These are phyloP conservation scores for Diplodia seriata DNA, from an alignment of 2,329 filamentous ascomycete species.

Conservation along the genomic window DNA sequence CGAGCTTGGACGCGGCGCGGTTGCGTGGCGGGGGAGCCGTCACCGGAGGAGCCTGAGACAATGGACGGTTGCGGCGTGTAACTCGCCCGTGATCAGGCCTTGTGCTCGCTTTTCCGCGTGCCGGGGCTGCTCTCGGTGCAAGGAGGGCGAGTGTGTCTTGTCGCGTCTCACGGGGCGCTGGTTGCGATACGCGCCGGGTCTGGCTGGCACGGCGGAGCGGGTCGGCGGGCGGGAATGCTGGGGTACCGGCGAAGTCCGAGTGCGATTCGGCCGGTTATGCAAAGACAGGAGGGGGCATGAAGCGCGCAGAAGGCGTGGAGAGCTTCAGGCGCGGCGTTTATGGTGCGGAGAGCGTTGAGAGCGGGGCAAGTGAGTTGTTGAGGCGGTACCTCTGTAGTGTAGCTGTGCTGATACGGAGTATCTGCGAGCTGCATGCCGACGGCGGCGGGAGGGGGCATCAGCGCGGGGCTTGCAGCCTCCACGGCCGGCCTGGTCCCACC, in stretches of 20 bases:
- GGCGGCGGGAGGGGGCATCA: constrained; percentile 19
- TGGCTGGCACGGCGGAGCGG: constrained; percentile 18
- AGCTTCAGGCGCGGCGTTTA: neutral
- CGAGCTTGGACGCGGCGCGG: constrained; percentile 26
- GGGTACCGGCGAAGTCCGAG: constrained; percentile 21
- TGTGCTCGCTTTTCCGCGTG: constrained; percentile 29
- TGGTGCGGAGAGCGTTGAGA: constrained; percentile 23
- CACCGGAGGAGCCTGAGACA: constrained; percentile 27
- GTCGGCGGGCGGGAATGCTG: constrained; percentile 19
- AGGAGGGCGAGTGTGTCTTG: neutral
- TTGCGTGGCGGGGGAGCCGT: constrained; percentile 30
- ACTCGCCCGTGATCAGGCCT: constrained; percentile 20
- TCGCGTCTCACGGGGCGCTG: constrained; percentile 12
- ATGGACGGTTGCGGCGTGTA: constrained; percentile 17
- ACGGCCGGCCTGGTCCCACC: constrained; percentile 21
- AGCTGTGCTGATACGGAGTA: constrained; percentile 28
- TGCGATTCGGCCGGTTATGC: constrained; percentile 22
- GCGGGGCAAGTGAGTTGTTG: constrained; percentile 29
- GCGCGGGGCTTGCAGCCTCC: constrained; percentile 10
- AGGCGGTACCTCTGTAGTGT: constrained; percentile 28
- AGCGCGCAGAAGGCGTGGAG: constrained; percentile 1
- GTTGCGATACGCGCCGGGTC: constrained; percentile 21
- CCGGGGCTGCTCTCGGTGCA: neutral
- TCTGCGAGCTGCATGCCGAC: constrained; percentile 25
- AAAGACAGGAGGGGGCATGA: constrained; percentile 9